Base-by-base conservation (phyloP, 805 yeast species). In the Scheffersomyces stipitis region DNA sequence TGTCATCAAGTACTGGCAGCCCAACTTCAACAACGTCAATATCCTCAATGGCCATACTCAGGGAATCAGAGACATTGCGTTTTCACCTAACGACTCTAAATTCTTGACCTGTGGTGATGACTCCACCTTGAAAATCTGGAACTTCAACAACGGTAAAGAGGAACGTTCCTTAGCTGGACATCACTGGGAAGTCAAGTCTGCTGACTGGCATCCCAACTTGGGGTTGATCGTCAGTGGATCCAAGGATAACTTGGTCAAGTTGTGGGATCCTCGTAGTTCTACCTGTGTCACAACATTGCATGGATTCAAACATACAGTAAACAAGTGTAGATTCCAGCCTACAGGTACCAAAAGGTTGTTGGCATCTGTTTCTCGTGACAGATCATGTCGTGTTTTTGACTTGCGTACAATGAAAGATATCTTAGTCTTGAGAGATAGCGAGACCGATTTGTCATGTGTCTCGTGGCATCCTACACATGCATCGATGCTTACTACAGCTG, bases 181-280 rank as follows among this genome's bases (percentile, higher is more conserved):
- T 63, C 96, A 95, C 58, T 93, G 99, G 99, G 99, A 93, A 62
- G 97, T 93, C 15, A 93, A 93, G 57, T 80, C 90, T 37, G 86
- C 95, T 36, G 98, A 93, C 60, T 93, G 99, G 99, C 99, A 93
- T 61, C 86, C 95, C 4, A 71, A 75, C 9, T 66, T 87, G 62
- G 96, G 97, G 0, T 70, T 93, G 18, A 74, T 93, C 34, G 96
- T 85, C 0, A 78, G 90, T 45, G 99, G 97, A 0, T 93, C 98
- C 0, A 93, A 95, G 58, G 99, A 93, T 62, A 95, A 95, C 60
- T 67, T 89, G 48, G 78, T 93, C 32, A 89, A 90, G 62, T 68
- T 93, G 17, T 93, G 99, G 99, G 99, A 93, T 58, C 99, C 99
- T 8, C 73, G 99, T 44, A 71, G 79, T 4, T 80, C 83, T 0